Percentiles rank a stretch among this genome's conserved stretches.
Conservation (phyloP, 306 rosid genomes). For the Aeschynomene evenia region DNA sequence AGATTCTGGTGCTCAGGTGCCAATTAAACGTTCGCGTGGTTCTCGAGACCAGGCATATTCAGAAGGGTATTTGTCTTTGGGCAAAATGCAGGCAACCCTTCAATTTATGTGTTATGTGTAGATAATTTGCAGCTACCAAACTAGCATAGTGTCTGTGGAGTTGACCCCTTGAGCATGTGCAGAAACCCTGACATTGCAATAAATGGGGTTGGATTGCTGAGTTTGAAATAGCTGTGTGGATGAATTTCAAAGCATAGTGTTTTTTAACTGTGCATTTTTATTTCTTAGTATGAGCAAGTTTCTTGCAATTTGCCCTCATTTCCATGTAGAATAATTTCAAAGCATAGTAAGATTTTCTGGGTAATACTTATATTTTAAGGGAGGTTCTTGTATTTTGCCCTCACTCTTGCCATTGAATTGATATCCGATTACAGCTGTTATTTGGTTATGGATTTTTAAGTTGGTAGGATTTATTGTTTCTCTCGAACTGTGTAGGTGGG, state of each 20-base stretch:
- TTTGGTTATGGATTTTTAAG: neutral
- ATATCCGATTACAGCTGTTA: slow-evolving; percentile 14
- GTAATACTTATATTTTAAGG: neutral
- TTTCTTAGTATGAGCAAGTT: neutral
- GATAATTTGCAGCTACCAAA: neutral
- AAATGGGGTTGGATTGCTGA: neutral
- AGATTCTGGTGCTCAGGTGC: slow-evolving; percentile 48
- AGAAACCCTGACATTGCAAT: neutral
- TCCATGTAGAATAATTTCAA: neutral
- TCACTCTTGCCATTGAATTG: neutral
- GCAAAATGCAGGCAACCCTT: neutral
- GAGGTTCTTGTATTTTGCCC: neutral
- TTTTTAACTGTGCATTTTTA: neutral
- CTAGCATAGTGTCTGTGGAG: neutral
- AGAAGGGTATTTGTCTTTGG: slow-evolving; percentile 60
- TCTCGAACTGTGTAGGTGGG: slow-evolving; percentile 65
- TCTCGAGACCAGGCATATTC: slow-evolving; percentile 51
- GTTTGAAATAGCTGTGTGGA: neutral
- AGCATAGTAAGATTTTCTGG: neutral
- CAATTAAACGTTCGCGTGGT: slow-evolving; percentile 47
- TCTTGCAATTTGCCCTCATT: neutral
- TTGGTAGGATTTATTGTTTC: neutral
- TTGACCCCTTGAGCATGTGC: neutral
- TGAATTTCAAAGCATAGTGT: neutral
- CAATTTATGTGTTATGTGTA: neutral